Base-by-base conservation (phyloP, 441 rosid species). In the Adansonia gregorii region DNA sequence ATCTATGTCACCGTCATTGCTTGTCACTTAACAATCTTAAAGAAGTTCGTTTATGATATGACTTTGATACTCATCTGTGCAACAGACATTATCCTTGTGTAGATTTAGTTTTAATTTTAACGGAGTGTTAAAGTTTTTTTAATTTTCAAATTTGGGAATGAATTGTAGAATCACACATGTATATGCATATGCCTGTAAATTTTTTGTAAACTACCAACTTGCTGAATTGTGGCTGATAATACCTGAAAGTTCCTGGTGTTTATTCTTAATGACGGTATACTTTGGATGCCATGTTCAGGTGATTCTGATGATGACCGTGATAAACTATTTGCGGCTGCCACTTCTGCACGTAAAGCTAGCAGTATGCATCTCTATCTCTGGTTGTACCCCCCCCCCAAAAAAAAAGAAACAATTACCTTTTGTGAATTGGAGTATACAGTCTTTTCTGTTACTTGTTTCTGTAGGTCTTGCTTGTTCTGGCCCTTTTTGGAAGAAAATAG, bases 401-500 rank as follows among this genome's bases (percentile, higher is more conserved):
- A 3, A 19, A 9, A 7, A 3, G 55, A 70, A 27, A 27, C 35
- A 70, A 51, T 15, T 22, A 22, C 60, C 45, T 73, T 73, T 41
- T 72, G 54, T 10, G 11, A 41, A 39, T 72, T 58, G n/a, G 69
- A 69, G 24, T 41, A 46, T 78, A 27, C 11, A 2, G 68, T 1
- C 54, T 6, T 70, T 63, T 65, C 6, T 69, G 6, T 56, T 20
- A 6, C 77, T 79, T 82, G 27, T 64, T 81, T 83, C 65, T 85
- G 79, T 72, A 97, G 99, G 82, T 84, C 85, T 83, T 81, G 91
- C 93, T 52, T 90, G 92, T 80, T 87, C 90, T 82, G 91, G 95
- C 69, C 81, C 82, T 73, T 90, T 93, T 84, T 94, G 98, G 99
- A 92, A 93, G 91, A 87, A 88, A 85, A 86, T 94, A 97, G 98